Base-by-base conservation (phyloP, 2,329 filamentous ascomycete genomes). In the Fusarium odoratissimum region DNA sequence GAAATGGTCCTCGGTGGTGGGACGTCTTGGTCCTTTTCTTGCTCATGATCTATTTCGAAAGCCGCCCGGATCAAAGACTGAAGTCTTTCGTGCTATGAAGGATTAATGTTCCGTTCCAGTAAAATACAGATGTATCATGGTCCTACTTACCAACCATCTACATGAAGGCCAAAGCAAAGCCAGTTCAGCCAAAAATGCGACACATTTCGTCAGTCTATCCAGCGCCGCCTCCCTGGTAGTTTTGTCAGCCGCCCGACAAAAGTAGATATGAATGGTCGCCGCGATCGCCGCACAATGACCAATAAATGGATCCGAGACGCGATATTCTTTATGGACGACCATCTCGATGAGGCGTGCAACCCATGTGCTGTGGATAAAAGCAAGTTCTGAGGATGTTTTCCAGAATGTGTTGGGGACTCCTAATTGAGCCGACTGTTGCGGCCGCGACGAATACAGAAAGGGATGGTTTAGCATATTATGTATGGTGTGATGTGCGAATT, bases 381-480 rank as follows among this genome's bases (percentile, higher is more conserved):
- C 58, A 31, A 61, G 38, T 1, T 61, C 58, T 6, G 58, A 61
- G 0, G 58, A 61, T 4, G 58, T 61, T 17, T 61, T 61, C 48
- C 58, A 61, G 23, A 61, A 61, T 4, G 58, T 61, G 21, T 61
- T 61, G 0, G 58, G 58, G 14, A 61, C 31, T 5, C 58, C 40
- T 0, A 61, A 1, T 21, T 61, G 58, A 56, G 48, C 48, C 1
- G 58, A 61, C 8, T 61, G 58, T 14, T 61, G 58, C 0, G 58
- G 58, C 8, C 58, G 40, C 1, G 49, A 45, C 2, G 58, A 61
- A 13, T 61, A 61, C 7, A 61, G n/a, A 17, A 61, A 61, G 0
- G 58, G 48, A 38, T 61, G 58, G 4, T 61, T 61, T 0, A 61
- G 23, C 58, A 61, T 55, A 0, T 61, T 61, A 23, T 61, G 58